Conservation (phyloP, 495 filamentous ascomycete genomes). For the Aspergillus baeticus region DNA sequence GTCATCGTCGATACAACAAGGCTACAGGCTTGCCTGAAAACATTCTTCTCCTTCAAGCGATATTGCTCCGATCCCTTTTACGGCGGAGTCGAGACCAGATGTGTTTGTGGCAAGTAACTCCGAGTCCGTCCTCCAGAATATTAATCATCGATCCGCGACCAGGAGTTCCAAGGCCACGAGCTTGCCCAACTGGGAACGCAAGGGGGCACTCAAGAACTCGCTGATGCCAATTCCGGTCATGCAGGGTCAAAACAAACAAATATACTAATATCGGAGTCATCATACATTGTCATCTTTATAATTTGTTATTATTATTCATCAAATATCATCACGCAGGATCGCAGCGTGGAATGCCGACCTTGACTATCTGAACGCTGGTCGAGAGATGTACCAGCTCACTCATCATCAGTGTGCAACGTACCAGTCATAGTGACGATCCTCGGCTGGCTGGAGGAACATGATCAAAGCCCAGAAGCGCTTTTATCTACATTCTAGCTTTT, state of each 20-base stretch:
- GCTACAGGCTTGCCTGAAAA: neutral
- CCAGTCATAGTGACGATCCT: neutral
- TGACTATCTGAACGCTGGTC: neutral
- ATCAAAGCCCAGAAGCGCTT: neutral
- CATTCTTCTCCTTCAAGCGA: neutral
- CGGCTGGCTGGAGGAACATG: neutral
- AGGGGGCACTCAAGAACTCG: conserved; percentile 15
- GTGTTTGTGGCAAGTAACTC: neutral
- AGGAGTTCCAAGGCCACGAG: conserved; percentile 23
- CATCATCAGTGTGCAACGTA: neutral
- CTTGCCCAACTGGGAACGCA: conserved; percentile 20
- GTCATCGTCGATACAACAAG: neutral
- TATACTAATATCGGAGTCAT: neutral
- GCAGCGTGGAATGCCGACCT: neutral
- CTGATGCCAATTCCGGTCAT: conserved; percentile 17
- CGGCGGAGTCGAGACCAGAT: neutral
- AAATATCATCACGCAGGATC: neutral
- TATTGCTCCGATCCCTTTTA: neutral
- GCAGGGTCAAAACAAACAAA: conserved; percentile 22
- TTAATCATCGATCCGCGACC: neutral
- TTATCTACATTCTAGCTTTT: neutral
- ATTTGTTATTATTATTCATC: neutral
- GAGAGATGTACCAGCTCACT: neutral
- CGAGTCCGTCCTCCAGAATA: neutral
- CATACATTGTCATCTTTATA: neutral